Conservation (phyloP, 345 rosid genomes). For the Noccaea bulbosa region DNA sequence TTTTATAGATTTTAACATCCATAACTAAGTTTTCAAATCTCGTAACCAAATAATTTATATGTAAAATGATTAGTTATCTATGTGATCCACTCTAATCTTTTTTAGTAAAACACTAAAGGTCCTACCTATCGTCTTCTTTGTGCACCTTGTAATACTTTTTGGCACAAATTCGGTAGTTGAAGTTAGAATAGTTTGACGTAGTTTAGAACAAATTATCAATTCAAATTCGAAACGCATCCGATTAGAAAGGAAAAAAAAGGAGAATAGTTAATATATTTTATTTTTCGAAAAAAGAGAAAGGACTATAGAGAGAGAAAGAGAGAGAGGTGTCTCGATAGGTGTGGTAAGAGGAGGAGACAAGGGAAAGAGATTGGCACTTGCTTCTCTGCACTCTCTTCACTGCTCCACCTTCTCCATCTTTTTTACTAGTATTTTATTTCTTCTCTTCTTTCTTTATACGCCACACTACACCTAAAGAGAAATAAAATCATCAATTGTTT, state of each 20-base stretch:
- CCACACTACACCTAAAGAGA: too few relatives aligned
- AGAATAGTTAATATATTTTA: neutral
- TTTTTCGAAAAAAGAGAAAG: constrained; percentile 9
- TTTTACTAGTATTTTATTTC: neutral
- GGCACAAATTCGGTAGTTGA: neutral
- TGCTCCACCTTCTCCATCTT: constrained; percentile 3
- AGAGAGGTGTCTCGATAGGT: constrained; percentile 35
- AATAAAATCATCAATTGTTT: too few relatives aligned
- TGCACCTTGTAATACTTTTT: neutral
- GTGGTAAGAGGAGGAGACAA: constrained; percentile 46
- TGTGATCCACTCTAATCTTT: neutral
- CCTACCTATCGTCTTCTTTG: neutral
- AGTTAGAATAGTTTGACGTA: constrained; percentile 1
- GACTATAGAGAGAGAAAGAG: neutral
- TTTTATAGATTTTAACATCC: too few relatives aligned
- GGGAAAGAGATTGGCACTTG: constrained; percentile 44
- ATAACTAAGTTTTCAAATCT: too few relatives aligned
- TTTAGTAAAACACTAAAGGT: neutral
- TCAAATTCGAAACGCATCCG: constrained; percentile 33
- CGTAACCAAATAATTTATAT: too few relatives aligned
- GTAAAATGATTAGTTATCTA: neutral
- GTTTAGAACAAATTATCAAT: constrained; percentile 17
- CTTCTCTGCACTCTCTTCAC: constrained; percentile 38
- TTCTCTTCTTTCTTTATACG: constrained; percentile 1
- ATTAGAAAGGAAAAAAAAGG: constrained; percentile 9